phyloP scores from a whole-genome alignment of 1,284 basidiomycete species.

The Malassezia brasiliensis region DNA sequence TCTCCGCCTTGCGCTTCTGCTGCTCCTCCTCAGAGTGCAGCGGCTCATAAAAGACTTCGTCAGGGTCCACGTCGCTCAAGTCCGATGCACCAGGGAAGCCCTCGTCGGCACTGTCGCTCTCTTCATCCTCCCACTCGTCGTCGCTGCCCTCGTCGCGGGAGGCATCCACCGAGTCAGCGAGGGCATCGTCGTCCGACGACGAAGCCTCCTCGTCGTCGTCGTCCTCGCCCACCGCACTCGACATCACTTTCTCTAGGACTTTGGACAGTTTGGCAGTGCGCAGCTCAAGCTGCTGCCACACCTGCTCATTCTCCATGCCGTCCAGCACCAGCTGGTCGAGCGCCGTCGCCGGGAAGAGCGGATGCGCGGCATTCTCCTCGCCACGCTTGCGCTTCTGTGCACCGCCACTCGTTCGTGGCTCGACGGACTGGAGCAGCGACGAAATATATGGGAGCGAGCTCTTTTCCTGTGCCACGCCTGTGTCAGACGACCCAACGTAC shows the following conservation, averaged over 20 bases:
- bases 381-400: slow-evolving; percentile 24
- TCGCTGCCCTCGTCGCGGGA: slow-evolving; percentile 31
- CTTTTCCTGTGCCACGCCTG: slow-evolving; percentile 10
- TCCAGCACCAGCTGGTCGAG: slow-evolving; percentile 65
- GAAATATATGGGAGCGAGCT: slow-evolving; percentile 13
- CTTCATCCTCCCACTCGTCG: slow-evolving; percentile 31
- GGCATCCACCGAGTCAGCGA: slow-evolving; percentile 9
- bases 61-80: slow-evolving; percentile 32
- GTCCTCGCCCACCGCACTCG: slow-evolving; percentile 21
- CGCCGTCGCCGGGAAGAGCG: slow-evolving; percentile 62
- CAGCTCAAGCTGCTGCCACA: slow-evolving; percentile 64
- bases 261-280: slow-evolving; percentile 26
- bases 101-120: slow-evolving; percentile 21
- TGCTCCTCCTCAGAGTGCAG: slow-evolving; percentile 41
- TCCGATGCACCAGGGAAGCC: slow-evolving; percentile 43
- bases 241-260: slow-evolving; percentile 46
- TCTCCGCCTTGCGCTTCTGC: slow-evolving; percentile 27
- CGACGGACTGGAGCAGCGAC: slow-evolving; percentile 8
- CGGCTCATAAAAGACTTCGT: slow-evolving; percentile 36
- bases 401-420: neutral
- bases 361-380: slow-evolving; percentile 27
- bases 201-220: slow-evolving; percentile 28
- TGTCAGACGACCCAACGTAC: neutral
- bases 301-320: slow-evolving; percentile 75
- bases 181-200: neutral